Evolutionary conservation across 1,284 basidiomycete genomes (phyloP), one percentile per base, ranked within the genome.

Genomic region (Austroboletus rostrupii): DNA sequence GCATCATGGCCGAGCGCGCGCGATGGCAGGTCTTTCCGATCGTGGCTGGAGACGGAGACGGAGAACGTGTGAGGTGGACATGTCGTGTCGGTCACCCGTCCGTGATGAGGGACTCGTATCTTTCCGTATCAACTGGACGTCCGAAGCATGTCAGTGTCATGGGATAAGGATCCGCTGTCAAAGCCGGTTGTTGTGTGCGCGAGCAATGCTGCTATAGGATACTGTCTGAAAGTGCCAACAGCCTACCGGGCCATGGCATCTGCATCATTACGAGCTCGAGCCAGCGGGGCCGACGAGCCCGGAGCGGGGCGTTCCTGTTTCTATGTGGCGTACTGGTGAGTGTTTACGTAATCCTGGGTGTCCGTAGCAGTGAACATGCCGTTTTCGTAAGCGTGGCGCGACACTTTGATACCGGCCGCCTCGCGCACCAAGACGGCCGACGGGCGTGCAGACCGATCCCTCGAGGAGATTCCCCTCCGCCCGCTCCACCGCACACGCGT

Each of bases 381-480:
- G 17, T n/a, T 9, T 37, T 19, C 38, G 38, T 21, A 23, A 39
- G 38, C 38, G 4, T 12, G 38, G n/a, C 21, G 13, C 23, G 23
- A 11, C 28, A 32, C 37, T 43, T 35, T 2, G 38, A 36, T 33
- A 26, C 39, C 35, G 45, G 20, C 41, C 59, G 35, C 26, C 50
- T 17, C 47, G 23, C 43, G 32, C 51, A 48, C 40, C 50, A 21
- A 45, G 35, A 13, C 16, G 10, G 16, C 36, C 48, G 19, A 31
- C 28, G 17, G 28, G 4, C 55, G 45, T 17, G 43, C 40, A 23
- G 9, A 43, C 40, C 48, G 48, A 44, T 19, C 39, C 32, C 12
- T 7, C 2, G 66, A 68, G 57, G 56, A 64, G 42, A 65, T 65
- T 5, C 65, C 65, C 13, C 53, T 69, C 26, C 62, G 17, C 19